Conservation (phyloP, 352 stramenopile species). For the Globisporangium takayamanum region DNA sequence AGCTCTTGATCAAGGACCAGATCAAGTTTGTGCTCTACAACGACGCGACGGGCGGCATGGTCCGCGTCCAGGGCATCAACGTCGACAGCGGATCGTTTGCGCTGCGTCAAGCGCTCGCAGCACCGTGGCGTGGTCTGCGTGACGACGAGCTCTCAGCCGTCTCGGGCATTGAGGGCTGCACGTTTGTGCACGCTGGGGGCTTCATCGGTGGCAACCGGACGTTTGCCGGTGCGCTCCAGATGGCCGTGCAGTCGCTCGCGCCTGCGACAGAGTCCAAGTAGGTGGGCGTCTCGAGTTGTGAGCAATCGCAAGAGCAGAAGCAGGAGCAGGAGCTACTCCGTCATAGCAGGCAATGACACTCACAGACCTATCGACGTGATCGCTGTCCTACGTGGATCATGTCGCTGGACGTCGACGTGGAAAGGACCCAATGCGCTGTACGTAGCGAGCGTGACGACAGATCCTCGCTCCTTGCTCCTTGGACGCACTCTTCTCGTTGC, state of each 20-base stretch:
- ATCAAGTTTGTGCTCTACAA: conserved; percentile 98
- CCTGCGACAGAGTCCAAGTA: conserved; percentile 1
- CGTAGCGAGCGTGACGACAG: too few relatives aligned
- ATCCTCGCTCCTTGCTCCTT: too few relatives aligned
- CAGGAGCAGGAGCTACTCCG: too few relatives aligned
- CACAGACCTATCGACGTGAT: too few relatives aligned
- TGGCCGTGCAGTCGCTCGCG: conserved; percentile 81
- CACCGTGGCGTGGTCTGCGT: conserved; percentile 92
- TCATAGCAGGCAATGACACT: too few relatives aligned
- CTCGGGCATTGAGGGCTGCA: conserved; percentile 90
- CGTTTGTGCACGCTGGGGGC: conserved; percentile 96
- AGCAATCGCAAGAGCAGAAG: too few relatives aligned
- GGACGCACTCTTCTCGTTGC: too few relatives aligned
- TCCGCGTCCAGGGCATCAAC: conserved; percentile 95
- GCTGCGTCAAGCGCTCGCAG: conserved; percentile 87
- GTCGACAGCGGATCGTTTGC: conserved; percentile 91
- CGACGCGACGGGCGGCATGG: conserved; percentile 91
- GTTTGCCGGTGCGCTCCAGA: conserved; percentile 92
- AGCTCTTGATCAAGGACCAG: conserved; percentile 76
- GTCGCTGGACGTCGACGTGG: too few relatives aligned
- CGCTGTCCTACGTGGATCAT: too few relatives aligned
- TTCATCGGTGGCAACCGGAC: conserved; percentile 98
- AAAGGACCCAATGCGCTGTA: too few relatives aligned
- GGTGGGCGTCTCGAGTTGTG: neutral
- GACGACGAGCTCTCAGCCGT: conserved; percentile 88